Evolutionary conservation across 345 rosid species (phyloP).

Genomic region (Pelargonium nanum): DNA sequence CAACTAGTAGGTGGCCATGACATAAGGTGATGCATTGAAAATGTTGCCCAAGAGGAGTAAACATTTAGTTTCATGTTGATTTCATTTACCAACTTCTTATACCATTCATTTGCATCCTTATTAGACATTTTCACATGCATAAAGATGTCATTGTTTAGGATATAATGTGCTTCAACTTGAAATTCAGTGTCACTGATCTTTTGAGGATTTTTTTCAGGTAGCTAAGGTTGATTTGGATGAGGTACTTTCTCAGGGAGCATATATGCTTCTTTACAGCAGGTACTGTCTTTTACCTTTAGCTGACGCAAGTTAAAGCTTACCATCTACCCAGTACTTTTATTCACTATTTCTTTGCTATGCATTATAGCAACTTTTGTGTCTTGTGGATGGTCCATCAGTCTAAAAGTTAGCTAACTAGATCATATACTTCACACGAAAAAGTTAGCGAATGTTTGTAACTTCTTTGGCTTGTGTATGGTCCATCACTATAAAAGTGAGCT

Average conservation of each 20-base stretch:
- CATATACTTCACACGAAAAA: too few species aligned
- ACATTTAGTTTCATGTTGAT: too few species aligned
- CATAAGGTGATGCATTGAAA: neutral
- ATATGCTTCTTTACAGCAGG: constrained; percentile 97
- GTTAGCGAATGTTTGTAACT: too few species aligned
- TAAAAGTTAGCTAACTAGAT: too few species aligned
- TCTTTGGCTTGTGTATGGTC: too few species aligned
- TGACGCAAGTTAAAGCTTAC: neutral
- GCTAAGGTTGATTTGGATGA: constrained; percentile 58
- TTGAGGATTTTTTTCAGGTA: constrained; percentile 38
- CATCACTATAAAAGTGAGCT: too few species aligned
- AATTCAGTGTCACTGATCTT: constrained; percentile 7
- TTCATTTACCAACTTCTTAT: neutral
- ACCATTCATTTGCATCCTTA: too few species aligned
- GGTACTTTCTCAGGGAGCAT: constrained; percentile 89
- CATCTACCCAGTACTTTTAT: neutral
- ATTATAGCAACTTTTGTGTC: neutral
- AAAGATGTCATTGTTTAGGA: too few species aligned
- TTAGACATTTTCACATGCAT: too few species aligned
- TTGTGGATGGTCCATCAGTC: too few species aligned
- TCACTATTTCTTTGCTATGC: too few species aligned
- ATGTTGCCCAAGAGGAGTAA: too few species aligned
- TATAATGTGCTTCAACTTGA: neutral
- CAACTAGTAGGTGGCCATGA: neutral
- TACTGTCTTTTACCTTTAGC: constrained; percentile 10